Base-by-base conservation (phyloP, 2,329 filamentous ascomycete genomes). In the Venturia carpophila region DNA sequence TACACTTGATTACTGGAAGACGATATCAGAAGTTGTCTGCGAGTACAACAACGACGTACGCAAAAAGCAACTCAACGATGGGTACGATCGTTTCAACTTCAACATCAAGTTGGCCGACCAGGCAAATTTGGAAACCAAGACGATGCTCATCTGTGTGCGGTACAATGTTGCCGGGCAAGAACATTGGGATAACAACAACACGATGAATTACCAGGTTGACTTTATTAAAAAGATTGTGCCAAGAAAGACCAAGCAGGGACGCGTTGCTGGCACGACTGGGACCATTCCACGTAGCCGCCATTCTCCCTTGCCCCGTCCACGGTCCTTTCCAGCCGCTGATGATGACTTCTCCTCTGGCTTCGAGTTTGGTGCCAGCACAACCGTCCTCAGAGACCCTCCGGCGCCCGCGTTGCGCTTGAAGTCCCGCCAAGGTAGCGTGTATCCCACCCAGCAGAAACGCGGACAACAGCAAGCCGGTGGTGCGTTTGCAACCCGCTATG, bases 1-100 rank as follows among this genome's bases (percentile, higher is more conserved):
- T 76, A 99, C 94, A 0, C 83, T 97, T 60, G 94, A 99, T 75
- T 94, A 96, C 78, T 99, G 94, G 94, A 96, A 96, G 82, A 99
- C 94, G 0, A 95, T 92, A 0, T 99, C 94, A 0, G 94, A 99
- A 74, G 89, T 97, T 1, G 83, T 83, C 45, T 93, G 91, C n/a
- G 92, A 97, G 71, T 99, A 85, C 78, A 88, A 87, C 74, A 85
- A 90, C 67, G 90, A 94, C 76, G 84, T 93, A 58, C 85, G 86
- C 55, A 85, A 85, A 37, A 84, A 84, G 69, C 84, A 88, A 52
- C 79, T 79, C 3, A 79, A 84, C 27, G 82, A 88, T 70, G 86
- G 88, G 60, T 88, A 88, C 70, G 94, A 99, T 75, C 86, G 91
- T 47, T 99, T 99, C 79, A 90, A 87, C 73, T 99, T 99, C 77